Evolutionary conservation across 2,329 filamentous ascomycete species (phyloP).

Genomic region (Xylaria sp.): DNA sequence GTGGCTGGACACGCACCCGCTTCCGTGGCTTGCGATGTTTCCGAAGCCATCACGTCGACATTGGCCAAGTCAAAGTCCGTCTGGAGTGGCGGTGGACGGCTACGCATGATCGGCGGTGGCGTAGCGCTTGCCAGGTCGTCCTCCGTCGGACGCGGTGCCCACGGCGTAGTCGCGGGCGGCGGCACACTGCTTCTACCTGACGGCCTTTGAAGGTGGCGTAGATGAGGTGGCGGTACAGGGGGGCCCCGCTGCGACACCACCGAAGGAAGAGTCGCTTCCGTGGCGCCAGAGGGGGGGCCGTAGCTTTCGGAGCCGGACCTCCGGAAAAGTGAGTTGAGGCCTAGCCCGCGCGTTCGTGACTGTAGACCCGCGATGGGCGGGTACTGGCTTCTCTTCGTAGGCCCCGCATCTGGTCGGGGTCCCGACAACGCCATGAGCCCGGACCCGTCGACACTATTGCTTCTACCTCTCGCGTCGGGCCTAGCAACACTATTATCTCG

Average conservation of each 20-base stretch:
- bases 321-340: constrained; percentile 63
- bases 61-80: background rate
- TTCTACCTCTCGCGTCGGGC: constrained; percentile 41
- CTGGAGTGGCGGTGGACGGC: constrained; percentile 44
- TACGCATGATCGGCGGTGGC: constrained; percentile 66
- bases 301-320: constrained; percentile 58
- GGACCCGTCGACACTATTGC: constrained; percentile 48
- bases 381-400: constrained; percentile 55
- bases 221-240: constrained; percentile 15
- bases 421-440: constrained; percentile 29
- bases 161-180: constrained; percentile 46
- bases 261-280: constrained; percentile 40
- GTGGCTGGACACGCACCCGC: constrained; percentile 27
- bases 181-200: constrained; percentile 48
- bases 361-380: constrained; percentile 62
- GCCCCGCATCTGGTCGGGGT: constrained; percentile 31
- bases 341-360: constrained; percentile 54
- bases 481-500: constrained; percentile 35
- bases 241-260: constrained; percentile 29
- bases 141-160: constrained; percentile 53
- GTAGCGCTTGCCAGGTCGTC: constrained; percentile 63
- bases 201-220: constrained; percentile 28
- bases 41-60: constrained; percentile 13
- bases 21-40: constrained; percentile 25
- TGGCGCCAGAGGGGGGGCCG: constrained; percentile 38